These are phyloP conservation scores for Cladosporium sp. DNA, from an alignment of 2,329 filamentous ascomycete genomes.

Conservation along the genomic window DNA sequence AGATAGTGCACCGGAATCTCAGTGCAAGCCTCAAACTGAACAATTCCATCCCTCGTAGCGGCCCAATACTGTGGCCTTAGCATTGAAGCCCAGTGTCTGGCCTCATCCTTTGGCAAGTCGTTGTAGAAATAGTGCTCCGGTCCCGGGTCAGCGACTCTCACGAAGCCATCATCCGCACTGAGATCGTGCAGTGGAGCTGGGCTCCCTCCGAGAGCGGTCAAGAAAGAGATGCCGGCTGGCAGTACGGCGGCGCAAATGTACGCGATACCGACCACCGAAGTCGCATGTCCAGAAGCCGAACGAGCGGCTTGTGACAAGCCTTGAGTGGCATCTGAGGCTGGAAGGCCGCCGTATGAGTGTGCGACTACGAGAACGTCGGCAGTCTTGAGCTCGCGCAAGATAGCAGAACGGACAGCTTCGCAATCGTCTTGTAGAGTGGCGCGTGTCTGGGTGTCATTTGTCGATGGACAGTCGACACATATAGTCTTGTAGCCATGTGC, in stretches of 20 bases:
- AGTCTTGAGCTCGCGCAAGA: background rate
- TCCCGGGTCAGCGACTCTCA: background rate
- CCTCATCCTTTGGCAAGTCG: conserved; percentile 27
- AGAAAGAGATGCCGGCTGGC: conserved; percentile 3
- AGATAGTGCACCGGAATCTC: conserved; percentile 30
- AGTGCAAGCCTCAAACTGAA: conserved; percentile 30
- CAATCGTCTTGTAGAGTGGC: conserved; percentile 9
- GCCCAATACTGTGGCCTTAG: conserved; percentile 12
- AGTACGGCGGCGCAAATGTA: conserved; percentile 13
- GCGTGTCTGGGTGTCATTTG: conserved; percentile 5
- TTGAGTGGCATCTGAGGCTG: background rate
- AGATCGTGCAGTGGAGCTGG: conserved; percentile 11
- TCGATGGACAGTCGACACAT: conserved; percentile 18
- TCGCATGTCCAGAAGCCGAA: conserved; percentile 8
- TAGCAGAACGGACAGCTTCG: conserved; percentile 4
- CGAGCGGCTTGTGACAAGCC: conserved; percentile 3
- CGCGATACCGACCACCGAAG: conserved; percentile 15
- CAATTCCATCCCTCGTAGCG: conserved; percentile 16
- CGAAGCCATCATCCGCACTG: background rate
- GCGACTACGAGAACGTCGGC: conserved; percentile 18
- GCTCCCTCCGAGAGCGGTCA: conserved; percentile 13
- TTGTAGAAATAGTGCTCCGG: conserved; percentile 34
- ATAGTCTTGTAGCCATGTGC: conserved; percentile 19
- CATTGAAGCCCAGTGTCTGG: conserved; percentile 18
- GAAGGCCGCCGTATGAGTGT: conserved; percentile 18